Conservation (phyloP, 2,329 filamentous ascomycete species). For the Aspergillus sp. region DNA sequence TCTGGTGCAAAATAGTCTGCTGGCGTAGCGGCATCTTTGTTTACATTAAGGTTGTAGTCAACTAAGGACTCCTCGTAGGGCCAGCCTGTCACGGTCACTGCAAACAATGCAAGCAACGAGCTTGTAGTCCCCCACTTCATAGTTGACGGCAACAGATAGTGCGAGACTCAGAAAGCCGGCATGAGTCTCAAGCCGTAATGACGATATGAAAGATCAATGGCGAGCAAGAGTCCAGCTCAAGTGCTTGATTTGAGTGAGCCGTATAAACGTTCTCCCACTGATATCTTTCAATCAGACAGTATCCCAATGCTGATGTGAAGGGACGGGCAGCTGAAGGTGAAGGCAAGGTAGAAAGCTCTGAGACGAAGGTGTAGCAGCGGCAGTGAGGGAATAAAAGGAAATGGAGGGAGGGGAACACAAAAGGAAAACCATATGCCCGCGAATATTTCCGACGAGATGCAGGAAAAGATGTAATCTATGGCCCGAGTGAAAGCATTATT, state of each 20-base stretch:
- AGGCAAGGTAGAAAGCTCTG: slow-evolving; percentile 8
- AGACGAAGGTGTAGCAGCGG: slow-evolving; percentile 12
- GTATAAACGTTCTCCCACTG: slow-evolving; percentile 6
- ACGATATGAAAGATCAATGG: neutral
- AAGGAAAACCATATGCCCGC: slow-evolving; percentile 18
- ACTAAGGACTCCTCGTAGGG: slow-evolving; percentile 52
- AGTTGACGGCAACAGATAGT: slow-evolving; percentile 15
- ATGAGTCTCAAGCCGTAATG: slow-evolving; percentile 20
- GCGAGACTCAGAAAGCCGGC: slow-evolving; percentile 17
- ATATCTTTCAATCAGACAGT: slow-evolving; percentile 1
- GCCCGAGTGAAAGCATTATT: slow-evolving; percentile 17
- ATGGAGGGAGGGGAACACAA: slow-evolving; percentile 3
- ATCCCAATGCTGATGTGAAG: neutral
- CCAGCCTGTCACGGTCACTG: slow-evolving; percentile 29
- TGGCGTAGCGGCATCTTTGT: slow-evolving; percentile 55
- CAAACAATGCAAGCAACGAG: slow-evolving; percentile 30
- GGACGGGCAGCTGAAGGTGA: slow-evolving; percentile 1
- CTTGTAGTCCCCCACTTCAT: slow-evolving; percentile 34
- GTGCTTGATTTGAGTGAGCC: neutral
- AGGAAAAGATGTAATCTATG: slow-evolving; percentile 15
- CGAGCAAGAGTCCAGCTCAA: neutral
- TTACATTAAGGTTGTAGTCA: slow-evolving; percentile 62
- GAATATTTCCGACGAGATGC: slow-evolving; percentile 22
- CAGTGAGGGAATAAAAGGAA: slow-evolving; percentile 16
- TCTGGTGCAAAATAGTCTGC: slow-evolving; percentile 58